phyloP scores from a whole-genome alignment of 495 filamentous ascomycete species.

The Lophiostoma macrostomum region DNA sequence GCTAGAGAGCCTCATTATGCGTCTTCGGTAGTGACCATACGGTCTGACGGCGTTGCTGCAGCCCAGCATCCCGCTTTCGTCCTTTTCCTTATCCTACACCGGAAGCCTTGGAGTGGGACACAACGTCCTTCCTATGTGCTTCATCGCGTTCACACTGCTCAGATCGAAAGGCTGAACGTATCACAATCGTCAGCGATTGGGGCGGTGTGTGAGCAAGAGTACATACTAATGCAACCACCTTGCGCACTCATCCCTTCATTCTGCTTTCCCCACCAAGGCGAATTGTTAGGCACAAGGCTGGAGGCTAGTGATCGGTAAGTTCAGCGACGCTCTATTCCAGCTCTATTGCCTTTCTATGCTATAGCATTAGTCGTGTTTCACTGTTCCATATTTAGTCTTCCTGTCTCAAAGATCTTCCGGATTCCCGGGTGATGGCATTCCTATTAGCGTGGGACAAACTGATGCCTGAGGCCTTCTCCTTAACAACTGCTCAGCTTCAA shows the following conservation, averaged over 20 bases:
- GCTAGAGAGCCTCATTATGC: constrained; percentile 31
- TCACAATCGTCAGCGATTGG: constrained; percentile 25
- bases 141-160: constrained; percentile 5
- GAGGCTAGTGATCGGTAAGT: constrained; percentile 25
- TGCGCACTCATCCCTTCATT: constrained; percentile 9
- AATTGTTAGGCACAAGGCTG: constrained; percentile 31
- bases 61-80: neutral
- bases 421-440: neutral
- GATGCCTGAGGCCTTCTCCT: constrained; percentile 12
- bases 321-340: neutral
- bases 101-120: constrained; percentile 9
- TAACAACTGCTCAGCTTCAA: constrained; percentile 10
- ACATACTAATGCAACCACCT: constrained; percentile 34
- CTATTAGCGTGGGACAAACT: too few relatives aligned
- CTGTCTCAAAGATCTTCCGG: too few relatives aligned
- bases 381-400: neutral
- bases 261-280: constrained; percentile 11
- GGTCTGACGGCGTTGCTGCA: neutral
- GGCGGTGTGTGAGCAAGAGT: constrained; percentile 29
- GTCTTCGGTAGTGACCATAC: neutral
- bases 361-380: constrained; percentile 1
- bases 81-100: constrained; percentile 26
- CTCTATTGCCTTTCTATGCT: neutral
- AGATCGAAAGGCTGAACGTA: constrained; percentile 6
- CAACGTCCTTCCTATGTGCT: constrained; percentile 10